Base-by-base conservation (phyloP, 768 basidiomycete species). In the Boletus huronensis region DNA sequence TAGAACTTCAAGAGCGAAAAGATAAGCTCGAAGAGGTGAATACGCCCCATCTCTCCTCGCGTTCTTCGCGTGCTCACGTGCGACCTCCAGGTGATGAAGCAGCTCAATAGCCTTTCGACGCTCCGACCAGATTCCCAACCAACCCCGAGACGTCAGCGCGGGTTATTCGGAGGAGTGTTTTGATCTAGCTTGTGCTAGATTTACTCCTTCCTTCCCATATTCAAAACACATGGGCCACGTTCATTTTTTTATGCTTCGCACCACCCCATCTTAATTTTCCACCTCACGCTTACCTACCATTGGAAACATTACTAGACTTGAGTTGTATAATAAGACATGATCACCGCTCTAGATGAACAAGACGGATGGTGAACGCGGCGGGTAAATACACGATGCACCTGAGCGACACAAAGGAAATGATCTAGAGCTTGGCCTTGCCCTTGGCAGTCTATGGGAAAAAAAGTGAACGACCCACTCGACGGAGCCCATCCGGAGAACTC, bases 1-100 rank as follows among this genome's bases (percentile, higher is more conserved):
- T 99, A 19, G 95, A 98, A 54, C 74, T 99, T 40, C 97, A 99
- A 69, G 95, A 94, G 52, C 80, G 97, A 39, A 99, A 98, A 65
- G 95, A 99, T 70, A 98, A 98, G 73, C 79, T 98, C 17, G 97
- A 98, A 69, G 91, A 95, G 81, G 91, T 88, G 58, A 58, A 70
- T 59, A n/a, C 26, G 4, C 21, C 29, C 31, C 5, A 11, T 54
- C 31, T 54, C 31, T 19, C 17, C 5, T 21, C 3, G 44, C 34
- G 28, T 63, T 23, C 16, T 35, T 40, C 21, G 31, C 14, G 17
- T 55, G 47, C 50, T 59, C 13, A 65, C 54, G 29, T 42, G 38
- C 7, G 13, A 25, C n/a, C 4, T 11, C 0, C 62, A 93, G 90
- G 93, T 95, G 47, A 96, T 95, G 90, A 91, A 94, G 67, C 94